Evolutionary conservation across 2,329 filamentous ascomycete species (phyloP), one percentile per base, ranked within the genome.

Genomic region (Nemania diffusa): DNA sequence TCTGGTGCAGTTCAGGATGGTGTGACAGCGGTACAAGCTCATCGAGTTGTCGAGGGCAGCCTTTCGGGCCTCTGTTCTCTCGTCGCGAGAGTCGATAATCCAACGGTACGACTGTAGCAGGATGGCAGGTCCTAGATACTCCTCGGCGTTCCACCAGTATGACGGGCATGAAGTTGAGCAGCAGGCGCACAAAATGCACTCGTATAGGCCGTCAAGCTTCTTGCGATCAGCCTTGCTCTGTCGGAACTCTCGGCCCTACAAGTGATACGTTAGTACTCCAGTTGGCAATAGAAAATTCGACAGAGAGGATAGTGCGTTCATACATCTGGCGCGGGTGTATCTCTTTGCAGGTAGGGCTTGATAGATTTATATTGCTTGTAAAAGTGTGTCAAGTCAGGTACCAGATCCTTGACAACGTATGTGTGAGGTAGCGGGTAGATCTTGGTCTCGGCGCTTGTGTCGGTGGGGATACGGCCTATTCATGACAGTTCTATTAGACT

Each of bases 361-460:
- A 99, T 97, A 17, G 94, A 97, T 84, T 97, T 97, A 89, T 99
- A 99, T 87, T 99, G 96, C 88, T 98, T 98, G 90, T 99, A 99
- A 85, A 99, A 98, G 78, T 96, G 92, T 70, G 96, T 99, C 84
- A 99, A 85, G 80, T 99, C 96, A 67, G 96, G 95, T 37, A 99
- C 96, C 70, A 99, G 90, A 81, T 99, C 96, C 89, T 98, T 99
- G 84, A 99, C 94, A 75, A 99, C 93, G 83, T 97, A 99, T 82
- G 94, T 97, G 85, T 99, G 96, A 76, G 96, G 96, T 74, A 99
- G 88, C 69, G 96, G 96, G 85, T 99, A 99, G 82, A 99, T 94
- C 85, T 97, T 95, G 78, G 92, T 89, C 76, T 97, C 93, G 77
- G 91, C 87, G 74, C 84, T 82, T 68, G 90, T 89, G 75, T 97